phyloP scores from a whole-genome alignment of 2,329 filamentous ascomycete species.

The Coniochaeta hoffmannii region DNA sequence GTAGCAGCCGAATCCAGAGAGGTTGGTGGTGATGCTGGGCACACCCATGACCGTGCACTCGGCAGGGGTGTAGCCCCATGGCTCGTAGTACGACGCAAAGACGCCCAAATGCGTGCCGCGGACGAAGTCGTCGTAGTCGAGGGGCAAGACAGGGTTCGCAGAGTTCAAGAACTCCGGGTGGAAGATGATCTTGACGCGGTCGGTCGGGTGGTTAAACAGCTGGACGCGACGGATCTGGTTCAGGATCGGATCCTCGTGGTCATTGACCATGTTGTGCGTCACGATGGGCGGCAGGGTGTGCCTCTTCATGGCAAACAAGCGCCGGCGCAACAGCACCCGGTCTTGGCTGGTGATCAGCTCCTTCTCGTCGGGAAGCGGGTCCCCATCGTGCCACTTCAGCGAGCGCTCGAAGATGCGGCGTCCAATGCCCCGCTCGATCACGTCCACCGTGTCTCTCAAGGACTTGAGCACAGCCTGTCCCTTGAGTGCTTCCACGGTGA shows the following conservation, averaged over 20 bases:
- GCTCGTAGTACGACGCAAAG: conserved; percentile 97
- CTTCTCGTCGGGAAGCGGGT: conserved; percentile 91
- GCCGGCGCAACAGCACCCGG: conserved; percentile 81
- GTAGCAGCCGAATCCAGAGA: conserved; percentile 97
- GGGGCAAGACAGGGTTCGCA: conserved; percentile 84
- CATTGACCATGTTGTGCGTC: conserved; percentile 98
- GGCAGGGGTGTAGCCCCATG: conserved; percentile 97
- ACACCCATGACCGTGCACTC: conserved; percentile 99
- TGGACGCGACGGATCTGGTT: conserved; percentile 95
- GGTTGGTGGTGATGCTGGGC: conserved; percentile 94
- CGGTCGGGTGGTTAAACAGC: conserved; percentile 90
- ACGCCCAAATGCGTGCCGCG: conserved; percentile 93
- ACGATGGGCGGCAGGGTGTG: conserved; percentile 87
- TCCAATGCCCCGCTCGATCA: conserved; percentile 88
- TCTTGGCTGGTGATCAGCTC: conserved; percentile 89
- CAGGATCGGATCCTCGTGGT: conserved; percentile 84
- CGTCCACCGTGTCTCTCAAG: conserved; percentile 82
- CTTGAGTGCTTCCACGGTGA: conserved; percentile 92
- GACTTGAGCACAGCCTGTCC: conserved; percentile 98
- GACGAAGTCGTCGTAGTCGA: conserved; percentile 98
- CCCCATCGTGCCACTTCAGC: conserved; percentile 90
- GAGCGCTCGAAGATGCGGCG: conserved; percentile 92
- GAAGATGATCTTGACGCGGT: conserved; percentile 96
- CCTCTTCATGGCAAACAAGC: conserved; percentile 95
- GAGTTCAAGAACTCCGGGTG: conserved; percentile 97